These are phyloP conservation scores for Obelidium mucronatum DNA, from an alignment of 192 early-diverging fungal species.

Conservation along the genomic window DNA sequence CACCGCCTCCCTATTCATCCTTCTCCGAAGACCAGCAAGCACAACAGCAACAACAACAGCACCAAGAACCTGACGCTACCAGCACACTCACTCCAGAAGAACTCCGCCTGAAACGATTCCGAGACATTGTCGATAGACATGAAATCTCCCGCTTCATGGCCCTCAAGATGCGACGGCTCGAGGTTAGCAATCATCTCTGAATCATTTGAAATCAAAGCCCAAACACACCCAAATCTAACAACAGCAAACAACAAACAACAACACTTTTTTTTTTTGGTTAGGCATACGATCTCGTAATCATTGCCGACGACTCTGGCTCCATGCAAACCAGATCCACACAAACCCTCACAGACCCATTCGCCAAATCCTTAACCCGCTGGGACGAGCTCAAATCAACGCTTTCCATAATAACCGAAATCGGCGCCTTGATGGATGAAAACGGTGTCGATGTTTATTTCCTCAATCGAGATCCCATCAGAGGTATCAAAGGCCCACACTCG, in stretches of 20 bases:
- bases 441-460: slow-evolving; percentile 31
- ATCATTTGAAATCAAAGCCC: too few species aligned
- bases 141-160: slow-evolving; percentile 29
- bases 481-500: neutral
- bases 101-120: neutral
- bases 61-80: neutral
- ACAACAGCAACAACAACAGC: neutral
- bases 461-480: slow-evolving; percentile 1
- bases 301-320: slow-evolving; percentile 28
- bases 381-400: slow-evolving; percentile 24
- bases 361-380: slow-evolving; percentile 18
- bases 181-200: neutral
- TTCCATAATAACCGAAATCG: slow-evolving; percentile 14
- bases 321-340: slow-evolving; percentile 7
- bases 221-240: too few species aligned
- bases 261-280: too few species aligned
- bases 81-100: neutral
- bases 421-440: slow-evolving; percentile 12
- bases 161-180: slow-evolving; percentile 17
- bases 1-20: too few species aligned
- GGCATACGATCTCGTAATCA: slow-evolving; percentile 29
- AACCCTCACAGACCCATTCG: neutral
- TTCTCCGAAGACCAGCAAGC: neutral
- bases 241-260: too few species aligned
- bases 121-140: neutral